Base-by-base conservation (phyloP, 73 alveolate genomes). In the Paramecium pentaurelia region DNA sequence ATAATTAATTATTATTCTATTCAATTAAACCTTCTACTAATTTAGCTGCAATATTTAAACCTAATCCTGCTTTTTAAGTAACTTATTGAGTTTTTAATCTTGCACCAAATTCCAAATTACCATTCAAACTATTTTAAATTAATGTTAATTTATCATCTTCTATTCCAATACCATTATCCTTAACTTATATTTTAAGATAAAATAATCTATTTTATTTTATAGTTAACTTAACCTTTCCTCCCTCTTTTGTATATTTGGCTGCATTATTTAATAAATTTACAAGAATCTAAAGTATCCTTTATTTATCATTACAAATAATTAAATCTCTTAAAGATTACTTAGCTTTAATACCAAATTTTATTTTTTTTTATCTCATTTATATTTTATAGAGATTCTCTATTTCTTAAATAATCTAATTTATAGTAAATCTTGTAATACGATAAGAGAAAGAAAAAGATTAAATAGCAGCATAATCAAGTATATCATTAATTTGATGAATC, bases 401-500 rank as follows among this genome's bases (percentile, higher is more conserved):
- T 2, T 64, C 84, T 28, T 28, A 14, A 6, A 7, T 18, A 6
- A 64, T 64, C 9, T 64, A 2, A 11, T 18, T 18, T 5, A 64
- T 25, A 28, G 1, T 32, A 9, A 64, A 64, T 10, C 30, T 6
- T 16, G 84, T 12, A 32, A 64, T 8, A 64, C 11, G 42, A 34
- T 64, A 27, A 25, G 27, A 12, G 30, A 64, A 64, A 1, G 27
- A 64, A 12, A 32, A 32, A 0, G 42, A 28, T 64, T 64, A 14
- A 12, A 64, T 64, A 8, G 84, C 84, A 64, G 84, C 84, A 64
- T 64, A 64, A 28, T 64, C 84, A 25, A 64, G 30, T 12, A 87
- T 87, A 64, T 87, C 93, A 87, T 87, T 87, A 37, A 87, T 87
- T 37, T 87, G 28, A 49, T 87, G 71, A 40, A 89, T 37, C 8